phyloP scores from a whole-genome alignment of 179 eudicot genomes.

The Dionaea muscipula region DNA sequence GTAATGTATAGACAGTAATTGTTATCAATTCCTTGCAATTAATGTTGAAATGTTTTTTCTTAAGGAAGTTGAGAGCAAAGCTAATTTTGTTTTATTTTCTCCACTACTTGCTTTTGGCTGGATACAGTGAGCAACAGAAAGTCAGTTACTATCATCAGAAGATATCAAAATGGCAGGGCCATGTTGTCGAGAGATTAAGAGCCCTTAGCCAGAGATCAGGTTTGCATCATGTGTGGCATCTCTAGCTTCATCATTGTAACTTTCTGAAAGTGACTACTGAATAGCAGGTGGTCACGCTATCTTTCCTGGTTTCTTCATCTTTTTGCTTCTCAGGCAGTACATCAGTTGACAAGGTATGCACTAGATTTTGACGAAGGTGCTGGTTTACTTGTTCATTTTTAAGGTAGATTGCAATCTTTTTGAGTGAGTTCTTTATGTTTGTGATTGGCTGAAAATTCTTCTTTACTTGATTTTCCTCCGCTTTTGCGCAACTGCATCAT shows the following conservation, averaged over 20 bases:
- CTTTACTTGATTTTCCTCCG: too few relatives aligned
- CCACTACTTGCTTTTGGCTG: constrained; percentile 2
- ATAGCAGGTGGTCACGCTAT: constrained; percentile 4
- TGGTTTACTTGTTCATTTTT: constrained; percentile 18
- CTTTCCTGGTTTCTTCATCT: constrained; percentile 10
- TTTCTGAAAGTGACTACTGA: background rate
- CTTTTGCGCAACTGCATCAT: too few relatives aligned
- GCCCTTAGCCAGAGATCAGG: constrained; percentile 55
- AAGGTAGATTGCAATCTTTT: background rate
- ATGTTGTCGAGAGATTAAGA: constrained; percentile 70
- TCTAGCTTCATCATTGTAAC: background rate
- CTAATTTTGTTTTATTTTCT: constrained; percentile 1
- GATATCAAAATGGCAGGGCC: constrained; percentile 85
- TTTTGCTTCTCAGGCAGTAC: constrained; percentile 35
- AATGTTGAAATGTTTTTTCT: background rate
- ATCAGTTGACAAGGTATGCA: constrained; percentile 50
- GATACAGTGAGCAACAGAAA: constrained; percentile 71
- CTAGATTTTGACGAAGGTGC: constrained; percentile 14
- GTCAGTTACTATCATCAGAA: constrained; percentile 81
- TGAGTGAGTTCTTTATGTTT: too few relatives aligned
- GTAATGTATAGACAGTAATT: too few relatives aligned
- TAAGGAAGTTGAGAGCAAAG: background rate
- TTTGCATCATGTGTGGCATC: constrained; percentile 12
- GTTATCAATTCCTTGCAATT: too few relatives aligned
- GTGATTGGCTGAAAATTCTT: too few relatives aligned